These are phyloP conservation scores for Angomonas deanei DNA, from an alignment of 208 protist genomes.

Conservation along the genomic window DNA sequence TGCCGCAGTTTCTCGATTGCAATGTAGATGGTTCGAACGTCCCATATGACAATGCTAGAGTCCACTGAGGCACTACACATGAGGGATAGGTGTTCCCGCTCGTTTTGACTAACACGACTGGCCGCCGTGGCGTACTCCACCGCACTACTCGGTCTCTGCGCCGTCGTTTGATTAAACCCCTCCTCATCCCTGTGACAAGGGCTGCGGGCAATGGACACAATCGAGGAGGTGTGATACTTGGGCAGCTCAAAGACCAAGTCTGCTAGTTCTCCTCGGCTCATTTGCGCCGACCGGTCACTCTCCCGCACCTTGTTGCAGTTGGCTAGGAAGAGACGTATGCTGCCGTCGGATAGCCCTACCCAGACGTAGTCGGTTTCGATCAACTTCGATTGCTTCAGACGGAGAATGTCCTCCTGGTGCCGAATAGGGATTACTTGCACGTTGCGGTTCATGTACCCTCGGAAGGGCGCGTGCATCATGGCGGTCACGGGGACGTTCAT, in stretches of 20 bases:
- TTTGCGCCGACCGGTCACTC: constrained; percentile 35
- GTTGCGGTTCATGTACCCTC: constrained; percentile 63
- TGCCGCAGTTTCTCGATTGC: constrained; percentile 47
- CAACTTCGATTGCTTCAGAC: constrained; percentile 44
- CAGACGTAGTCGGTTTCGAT: constrained; percentile 85
- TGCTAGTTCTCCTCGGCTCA: constrained; percentile 43
- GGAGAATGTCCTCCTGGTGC: constrained; percentile 51
- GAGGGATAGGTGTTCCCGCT: constrained; percentile 69
- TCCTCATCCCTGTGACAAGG: constrained; percentile 59
- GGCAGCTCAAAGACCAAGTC: constrained; percentile 83
- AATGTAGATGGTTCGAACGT: constrained; percentile 72
- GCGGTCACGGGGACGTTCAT: constrained; percentile 49
- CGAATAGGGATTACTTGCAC: constrained; percentile 59
- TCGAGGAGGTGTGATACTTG: constrained; percentile 62
- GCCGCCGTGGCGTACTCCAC: constrained; percentile 33
- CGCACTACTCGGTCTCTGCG: constrained; percentile 56
- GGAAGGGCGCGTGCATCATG: constrained; percentile 76
- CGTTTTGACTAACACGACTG: constrained; percentile 8
- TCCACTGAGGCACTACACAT: constrained; percentile 82
- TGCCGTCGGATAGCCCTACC: constrained; percentile 79
- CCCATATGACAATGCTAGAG: constrained; percentile 80
- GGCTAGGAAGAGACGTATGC: constrained; percentile 71
- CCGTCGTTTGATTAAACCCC: constrained; percentile 22
- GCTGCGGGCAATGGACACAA: constrained; percentile 69
- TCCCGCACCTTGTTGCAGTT: constrained; percentile 41